These are phyloP conservation scores for Casaregolazyma suthepensis DNA, from an alignment of 1,139 yeast genomes.

Conservation along the genomic window DNA sequence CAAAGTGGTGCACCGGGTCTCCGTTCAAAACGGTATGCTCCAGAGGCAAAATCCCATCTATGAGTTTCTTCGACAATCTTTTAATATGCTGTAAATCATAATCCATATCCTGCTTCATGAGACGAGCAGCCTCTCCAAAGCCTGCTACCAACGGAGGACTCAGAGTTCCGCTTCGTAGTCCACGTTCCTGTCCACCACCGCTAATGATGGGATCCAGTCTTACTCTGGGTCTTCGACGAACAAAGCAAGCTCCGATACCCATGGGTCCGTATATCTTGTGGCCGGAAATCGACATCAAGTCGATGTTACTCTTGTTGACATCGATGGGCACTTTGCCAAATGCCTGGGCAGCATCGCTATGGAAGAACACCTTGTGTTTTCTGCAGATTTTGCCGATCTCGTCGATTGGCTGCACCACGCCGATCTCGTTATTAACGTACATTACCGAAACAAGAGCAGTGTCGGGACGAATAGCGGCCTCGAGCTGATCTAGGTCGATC, in stretches of 20 bases:
- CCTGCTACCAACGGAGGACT: slow-evolving; percentile 96
- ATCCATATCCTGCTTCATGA: slow-evolving; percentile 66
- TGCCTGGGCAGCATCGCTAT: slow-evolving; percentile 98
- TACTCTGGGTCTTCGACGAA: slow-evolving; percentile 97
- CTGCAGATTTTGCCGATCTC: slow-evolving; percentile 90
- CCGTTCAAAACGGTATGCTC: slow-evolving; percentile 93
- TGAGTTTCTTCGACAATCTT: slow-evolving; percentile 65
- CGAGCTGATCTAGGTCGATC: slow-evolving; percentile 68
- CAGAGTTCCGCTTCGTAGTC: slow-evolving; percentile 92
- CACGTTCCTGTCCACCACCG: slow-evolving; percentile 99
- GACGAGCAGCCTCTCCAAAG: slow-evolving; percentile 94
- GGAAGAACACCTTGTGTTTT: slow-evolving; percentile 85
- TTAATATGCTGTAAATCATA: slow-evolving; percentile 69
- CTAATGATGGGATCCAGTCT: slow-evolving; percentile 90
- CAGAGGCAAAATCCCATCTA: slow-evolving; percentile 64
- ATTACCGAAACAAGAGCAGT: slow-evolving; percentile 88
- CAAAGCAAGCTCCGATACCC: slow-evolving; percentile 94
- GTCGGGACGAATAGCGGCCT: slow-evolving; percentile 81
- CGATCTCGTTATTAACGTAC: slow-evolving; percentile 98
- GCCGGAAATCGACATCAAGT: slow-evolving; percentile 85
- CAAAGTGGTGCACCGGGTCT: slow-evolving; percentile 61
- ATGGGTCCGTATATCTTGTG: slow-evolving; percentile 98
- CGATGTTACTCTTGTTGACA: slow-evolving; percentile 90
- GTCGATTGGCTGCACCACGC: slow-evolving; percentile 92
- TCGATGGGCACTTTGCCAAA: slow-evolving; percentile 90